phyloP scores from a whole-genome alignment of 1,284 basidiomycete species.

The Ceraceosorus guamensis region DNA sequence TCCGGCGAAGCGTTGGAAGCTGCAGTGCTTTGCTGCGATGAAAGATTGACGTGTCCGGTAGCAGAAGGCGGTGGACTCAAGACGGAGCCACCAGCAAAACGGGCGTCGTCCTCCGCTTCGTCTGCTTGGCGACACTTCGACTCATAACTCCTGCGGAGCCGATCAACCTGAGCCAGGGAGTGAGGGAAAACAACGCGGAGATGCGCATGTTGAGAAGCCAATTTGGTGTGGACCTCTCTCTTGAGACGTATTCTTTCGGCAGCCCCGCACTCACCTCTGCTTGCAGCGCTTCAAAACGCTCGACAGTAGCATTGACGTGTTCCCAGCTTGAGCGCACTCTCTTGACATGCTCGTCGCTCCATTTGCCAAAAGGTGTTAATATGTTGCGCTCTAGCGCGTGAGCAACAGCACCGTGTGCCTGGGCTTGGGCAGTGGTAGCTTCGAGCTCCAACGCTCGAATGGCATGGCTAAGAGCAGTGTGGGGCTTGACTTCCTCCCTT shows the following conservation, averaged over 20 bases:
- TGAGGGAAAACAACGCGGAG: too few species aligned
- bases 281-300: conserved; percentile 30
- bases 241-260: background rate
- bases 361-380: conserved; percentile 36
- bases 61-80: background rate
- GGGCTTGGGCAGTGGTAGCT: conserved; percentile 23
- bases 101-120: conserved; percentile 45
- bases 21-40: background rate
- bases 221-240: background rate
- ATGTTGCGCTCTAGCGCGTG: conserved; percentile 28
- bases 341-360: conserved; percentile 30
- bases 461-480: background rate
- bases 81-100: conserved; percentile 25
- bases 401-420: conserved; percentile 29
- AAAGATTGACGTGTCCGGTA: too few species aligned
- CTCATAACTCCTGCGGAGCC: conserved; percentile 36
- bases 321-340: conserved; percentile 38
- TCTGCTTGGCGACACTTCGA: conserved; percentile 40
- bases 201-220: too few species aligned
- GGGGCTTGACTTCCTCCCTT: background rate
- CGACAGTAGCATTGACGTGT: conserved; percentile 29
- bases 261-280: conserved; percentile 15
- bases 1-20: background rate
- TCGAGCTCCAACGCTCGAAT: conserved; percentile 20
- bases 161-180: conserved; percentile 16